Base-by-base conservation (phyloP, 345 rosid species). In the Dimocarpus longan region DNA sequence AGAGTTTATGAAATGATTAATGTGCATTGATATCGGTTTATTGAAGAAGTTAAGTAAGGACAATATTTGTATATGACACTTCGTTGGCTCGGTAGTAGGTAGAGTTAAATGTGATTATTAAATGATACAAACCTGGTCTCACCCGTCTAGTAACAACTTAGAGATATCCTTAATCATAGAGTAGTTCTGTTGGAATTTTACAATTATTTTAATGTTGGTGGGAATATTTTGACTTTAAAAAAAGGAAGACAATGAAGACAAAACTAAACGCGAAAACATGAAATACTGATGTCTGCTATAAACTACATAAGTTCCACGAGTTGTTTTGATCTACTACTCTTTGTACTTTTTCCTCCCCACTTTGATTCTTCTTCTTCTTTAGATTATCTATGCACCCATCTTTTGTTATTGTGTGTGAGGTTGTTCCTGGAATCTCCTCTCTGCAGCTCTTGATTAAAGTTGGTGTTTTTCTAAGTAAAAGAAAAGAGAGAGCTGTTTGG, bases 151-250 rank as follows among this genome's bases (percentile, higher is more conserved):
- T 46, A 46, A 46, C 5, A 6, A 46, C 10, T 46, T 46, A 11
- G 52, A 46, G 5, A 1, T 46, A 7, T 37, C 39, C 69, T 19
- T 43, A 8, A 71, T 54, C 8, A 13, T 13, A 26, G 13, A 4
- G 42, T 79, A 24, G 46, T 40, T 54, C 3, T 65, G 77, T 0
- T 39, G n/a, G 8, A 48, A 48, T 12, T 48, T 11, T 48, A 10
- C 16, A 12, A 19, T 19, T 37, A 42, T 26, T 65, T 65, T 72
- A 22, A 68, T 70, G 26, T 54, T 70, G 78, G 65, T 63, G 7
- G 76, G 70, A 78, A 70, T 66, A 56, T 68, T 82, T 84, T 86
- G 87, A 86, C 89, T 63, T 3, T 37, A 57, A 60, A 70, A 68
- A 12, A 32, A 26, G 1, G 28, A 0, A 1, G 59, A 75, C 79